Evolutionary conservation across 768 basidiomycete species (phyloP), one percentile per base, ranked within the genome.

Genomic region (Pisolithus orientalis): DNA sequence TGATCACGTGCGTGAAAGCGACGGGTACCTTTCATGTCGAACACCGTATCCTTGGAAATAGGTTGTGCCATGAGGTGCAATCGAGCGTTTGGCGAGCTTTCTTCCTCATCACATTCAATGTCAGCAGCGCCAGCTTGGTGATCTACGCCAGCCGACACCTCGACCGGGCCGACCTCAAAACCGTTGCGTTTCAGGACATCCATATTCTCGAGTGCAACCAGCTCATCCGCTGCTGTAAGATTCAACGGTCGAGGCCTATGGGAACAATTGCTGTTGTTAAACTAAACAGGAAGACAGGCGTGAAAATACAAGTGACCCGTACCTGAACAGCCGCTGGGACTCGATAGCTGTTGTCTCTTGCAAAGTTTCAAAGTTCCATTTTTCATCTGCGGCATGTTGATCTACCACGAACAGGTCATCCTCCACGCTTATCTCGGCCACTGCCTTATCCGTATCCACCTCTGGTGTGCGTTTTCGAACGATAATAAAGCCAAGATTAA

Each of bases 351-450:
- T 97, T n/a, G 84, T 92, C 57, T 80, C 77, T 67, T 98, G 95
- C 52, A 98, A 70, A 1, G 81, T 88, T 74, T 98, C 96, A 64
- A 98, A 98, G 65, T 98, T 98, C 70, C 90, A 97, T 72, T 98
- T 98, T 70, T 98, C 96, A 68, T 99, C 96, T 5, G 91, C 85
- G 5, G 95, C 95, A 67, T 98, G 95, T 64, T 98, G 95, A 61
- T 98, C 95, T 16, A 98, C 80, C 56, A 99, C 93, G 70, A 97
- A 98, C 39, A 99, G 72, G 61, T 99, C 95, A 63, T 98, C 94
- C 70, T 82, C 73, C 38, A 9, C 37, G 5, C 28, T 52, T 31
- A 8, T 52, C 8, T 13, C 49, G 6, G 40, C 31, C 1, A 27
- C 40, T 0, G n/a, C 24, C 24, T 11, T 28, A 34, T 24, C 44